Percentiles rank a stretch among this genome's conserved stretches.
Evolutionary conservation across 495 filamentous ascomycete species (phyloP).

Genomic region (Talaromyces thailandensis): DNA sequence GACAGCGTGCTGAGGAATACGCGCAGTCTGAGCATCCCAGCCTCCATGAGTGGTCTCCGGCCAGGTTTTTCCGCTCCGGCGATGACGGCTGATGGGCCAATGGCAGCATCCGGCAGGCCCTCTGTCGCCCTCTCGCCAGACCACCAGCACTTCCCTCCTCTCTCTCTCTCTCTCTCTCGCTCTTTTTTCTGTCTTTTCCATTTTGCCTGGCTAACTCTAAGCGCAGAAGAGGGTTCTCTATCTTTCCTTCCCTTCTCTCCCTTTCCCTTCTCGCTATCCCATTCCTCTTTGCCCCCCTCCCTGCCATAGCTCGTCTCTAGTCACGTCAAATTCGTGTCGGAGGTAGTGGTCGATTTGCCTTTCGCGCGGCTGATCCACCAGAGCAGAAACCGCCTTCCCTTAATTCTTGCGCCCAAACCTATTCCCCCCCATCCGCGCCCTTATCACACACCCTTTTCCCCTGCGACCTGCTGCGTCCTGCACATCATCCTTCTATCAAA

Average conservation of each 20-base stretch:
- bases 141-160: slow-evolving; percentile 4
- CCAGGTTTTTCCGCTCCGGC: slow-evolving; percentile 4
- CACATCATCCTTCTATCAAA: background rate
- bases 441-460: background rate
- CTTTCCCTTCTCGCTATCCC: slow-evolving; percentile 17
- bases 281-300: slow-evolving; percentile 20
- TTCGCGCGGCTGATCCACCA: slow-evolving; percentile 1
- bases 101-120: slow-evolving; percentile 8
- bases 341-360: background rate
- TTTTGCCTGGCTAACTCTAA: slow-evolving; percentile 5
- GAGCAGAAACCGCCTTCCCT: background rate
- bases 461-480: background rate
- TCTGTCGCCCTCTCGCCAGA: slow-evolving; percentile 1
- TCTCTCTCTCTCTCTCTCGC: slow-evolving; percentile 5
- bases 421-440: background rate
- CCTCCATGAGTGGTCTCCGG: background rate
- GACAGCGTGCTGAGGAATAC: background rate
- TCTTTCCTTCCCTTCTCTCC: slow-evolving; percentile 16
- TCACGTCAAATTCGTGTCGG: slow-evolving; percentile 20
- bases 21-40: background rate
- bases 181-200: slow-evolving; percentile 14
- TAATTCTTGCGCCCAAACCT: background rate
- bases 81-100: background rate
- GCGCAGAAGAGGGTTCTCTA: background rate
- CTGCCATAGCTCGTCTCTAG: background rate